Evolutionary conservation across 2,329 filamentous ascomycete species (phyloP).

Genomic region (Calonectria henricotiae): DNA sequence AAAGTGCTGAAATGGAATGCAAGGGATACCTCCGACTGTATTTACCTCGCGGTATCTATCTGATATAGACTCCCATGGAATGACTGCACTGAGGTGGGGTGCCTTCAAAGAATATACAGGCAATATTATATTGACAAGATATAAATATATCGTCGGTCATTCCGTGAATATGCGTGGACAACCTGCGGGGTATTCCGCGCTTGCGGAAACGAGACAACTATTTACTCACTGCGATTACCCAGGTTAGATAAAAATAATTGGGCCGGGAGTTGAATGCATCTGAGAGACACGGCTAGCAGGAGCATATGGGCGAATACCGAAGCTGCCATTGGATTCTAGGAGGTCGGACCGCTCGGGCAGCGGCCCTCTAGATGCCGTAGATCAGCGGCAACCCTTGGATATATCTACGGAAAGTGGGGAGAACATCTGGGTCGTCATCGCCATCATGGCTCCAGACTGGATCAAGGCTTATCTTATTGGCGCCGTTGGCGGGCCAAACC

Average conservation of each 20-base stretch:
- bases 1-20: slow-evolving; percentile 31
- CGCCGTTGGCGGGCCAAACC: background rate
- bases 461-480: background rate
- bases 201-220: background rate
- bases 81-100: slow-evolving; percentile 18
- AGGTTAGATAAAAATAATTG: too few relatives aligned
- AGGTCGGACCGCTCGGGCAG: slow-evolving; percentile 7
- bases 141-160: too few relatives aligned
- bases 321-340: background rate
- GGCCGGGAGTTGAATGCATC: background rate
- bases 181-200: background rate
- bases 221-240: background rate
- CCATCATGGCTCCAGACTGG: background rate
- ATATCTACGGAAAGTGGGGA: slow-evolving; percentile 7
- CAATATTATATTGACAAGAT: background rate
- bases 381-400: background rate
- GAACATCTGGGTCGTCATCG: background rate
- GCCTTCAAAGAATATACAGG: background rate
- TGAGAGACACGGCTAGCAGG: background rate
- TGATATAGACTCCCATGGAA: slow-evolving; percentile 9
- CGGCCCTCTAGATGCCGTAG: slow-evolving; percentile 6
- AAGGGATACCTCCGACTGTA: slow-evolving; percentile 30
- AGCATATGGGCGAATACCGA: background rate
- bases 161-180: slow-evolving; percentile 8
- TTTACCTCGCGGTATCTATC: slow-evolving; percentile 24